phyloP scores from a whole-genome alignment of 768 basidiomycete species.

The Suillus fuscotomentosus region DNA sequence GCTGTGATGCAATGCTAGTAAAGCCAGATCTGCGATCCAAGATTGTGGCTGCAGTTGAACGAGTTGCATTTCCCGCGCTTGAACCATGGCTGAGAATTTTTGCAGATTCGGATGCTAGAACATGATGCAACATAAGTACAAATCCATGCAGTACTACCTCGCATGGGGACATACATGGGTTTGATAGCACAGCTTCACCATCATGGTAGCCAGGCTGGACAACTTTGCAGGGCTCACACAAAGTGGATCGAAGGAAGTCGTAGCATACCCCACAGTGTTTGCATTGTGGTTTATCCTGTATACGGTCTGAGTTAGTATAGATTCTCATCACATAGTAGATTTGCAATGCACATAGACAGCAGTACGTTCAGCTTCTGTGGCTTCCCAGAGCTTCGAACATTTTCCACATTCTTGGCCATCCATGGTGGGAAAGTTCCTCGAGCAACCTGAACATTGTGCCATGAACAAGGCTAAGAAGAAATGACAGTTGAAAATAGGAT shows the following conservation, averaged over 20 bases:
- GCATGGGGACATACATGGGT: background rate
- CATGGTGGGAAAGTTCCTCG: background rate
- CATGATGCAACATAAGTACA: background rate
- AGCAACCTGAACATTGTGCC: background rate
- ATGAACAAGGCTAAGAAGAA: background rate
- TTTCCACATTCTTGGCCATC: background rate
- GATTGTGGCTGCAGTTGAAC: background rate
- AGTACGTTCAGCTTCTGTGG: background rate
- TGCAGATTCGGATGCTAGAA: background rate
- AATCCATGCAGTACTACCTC: background rate
- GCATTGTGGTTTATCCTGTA: background rate
- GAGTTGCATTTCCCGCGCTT: background rate
- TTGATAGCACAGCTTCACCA: background rate
- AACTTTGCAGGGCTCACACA: background rate
- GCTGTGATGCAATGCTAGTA: background rate
- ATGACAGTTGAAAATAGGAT: background rate
- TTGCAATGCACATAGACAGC: background rate
- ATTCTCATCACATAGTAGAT: background rate
- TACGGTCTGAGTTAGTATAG: background rate
- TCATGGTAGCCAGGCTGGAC: background rate
- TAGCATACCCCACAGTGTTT: background rate
- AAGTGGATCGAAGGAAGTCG: background rate
- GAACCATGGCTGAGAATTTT: background rate
- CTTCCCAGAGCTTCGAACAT: background rate
- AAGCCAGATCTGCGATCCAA: background rate